Percentiles rank a stretch among this genome's conserved stretches.
Conservation (phyloP, 2,329 filamentous ascomycete species). For the Ophiostoma quercus region DNA sequence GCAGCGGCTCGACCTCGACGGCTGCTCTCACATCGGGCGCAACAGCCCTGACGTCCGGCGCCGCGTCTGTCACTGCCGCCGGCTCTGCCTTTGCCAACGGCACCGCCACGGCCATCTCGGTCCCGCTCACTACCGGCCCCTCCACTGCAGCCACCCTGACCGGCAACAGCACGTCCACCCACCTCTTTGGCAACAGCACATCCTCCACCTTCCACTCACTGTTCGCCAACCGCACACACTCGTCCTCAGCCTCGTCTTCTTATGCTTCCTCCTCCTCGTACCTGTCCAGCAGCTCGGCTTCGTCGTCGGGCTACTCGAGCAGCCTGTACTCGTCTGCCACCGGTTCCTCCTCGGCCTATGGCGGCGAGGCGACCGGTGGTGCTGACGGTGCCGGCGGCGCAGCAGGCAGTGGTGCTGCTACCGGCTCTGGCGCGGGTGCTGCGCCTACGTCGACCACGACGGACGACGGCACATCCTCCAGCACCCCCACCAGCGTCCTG, state of each 20-base stretch:
- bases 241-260: constrained; percentile 26
- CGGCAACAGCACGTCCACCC: constrained; percentile 11
- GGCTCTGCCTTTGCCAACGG: constrained; percentile 14
- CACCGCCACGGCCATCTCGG: neutral
- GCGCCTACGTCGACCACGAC: constrained; percentile 29
- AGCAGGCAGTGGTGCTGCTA: constrained; percentile 29
- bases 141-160: neutral
- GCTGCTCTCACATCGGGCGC: neutral
- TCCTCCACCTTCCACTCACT: constrained; percentile 25
- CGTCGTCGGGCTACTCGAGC: constrained; percentile 24
- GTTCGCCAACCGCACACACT: constrained; percentile 30
- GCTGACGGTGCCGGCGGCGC: constrained; percentile 28
- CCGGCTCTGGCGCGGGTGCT: constrained; percentile 27
- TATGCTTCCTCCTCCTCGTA: neutral
- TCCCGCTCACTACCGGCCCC: constrained; percentile 21
- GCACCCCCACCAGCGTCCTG: constrained; percentile 36
- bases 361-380: constrained; percentile 20
- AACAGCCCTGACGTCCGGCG: neutral
- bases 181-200: constrained; percentile 20
- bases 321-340: constrained; percentile 17
- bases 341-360: constrained; percentile 19
- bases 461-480: constrained; percentile 26
- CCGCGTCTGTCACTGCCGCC: neutral
- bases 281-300: constrained; percentile 17
- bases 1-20: neutral